Evolutionary conservation across 306 rosid genomes (phyloP), one percentile per base, ranked within the genome.

Genomic region (Sophora flavescens): DNA sequence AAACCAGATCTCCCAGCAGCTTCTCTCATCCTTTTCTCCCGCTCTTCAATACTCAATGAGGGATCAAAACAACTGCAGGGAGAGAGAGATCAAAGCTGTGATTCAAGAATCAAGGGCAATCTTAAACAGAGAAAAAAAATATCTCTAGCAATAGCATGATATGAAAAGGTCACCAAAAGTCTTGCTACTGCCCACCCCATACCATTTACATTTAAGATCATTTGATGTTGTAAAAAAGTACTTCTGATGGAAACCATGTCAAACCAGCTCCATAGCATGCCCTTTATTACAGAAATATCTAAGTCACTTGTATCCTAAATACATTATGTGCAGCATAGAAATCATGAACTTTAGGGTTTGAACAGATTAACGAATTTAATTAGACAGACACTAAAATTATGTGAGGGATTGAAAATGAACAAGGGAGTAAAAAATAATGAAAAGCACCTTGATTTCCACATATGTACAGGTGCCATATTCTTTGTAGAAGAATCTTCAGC

Each of bases 371-470:
- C 13, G 42, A 53, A 82, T 65, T 54, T 44, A 22, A 63, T 17
- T 13, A 58, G 50, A 50, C 26, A 26, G 33, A 12, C 45, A 41
- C 11, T 10, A 39, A 41, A 13, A 70, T 1, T 6, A 9, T 2
- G 48, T n/a, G 60, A 52, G 18, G 22, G 59, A 6, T 3, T 22
- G 18, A 58, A 5, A 57, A 28, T 41, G n/a, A 26, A 30, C 11
- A 52, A 79, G 64, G 74, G 61, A 22, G 63, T 11, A 4, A 53
- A 53, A 53, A 48, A 5, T 57, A 18, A 53, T 6, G 42, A 81
- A 71, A 72, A 48, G 18, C 80, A 95, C 98, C 98, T 95, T 84
- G 97, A 86, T 86, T 92, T 91, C 99, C 97, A 92, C 8, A 89
- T 90, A 69, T 87, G 98, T 0, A 82, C 32, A 6, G 93, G 89